Percentiles rank a stretch among this genome's conserved stretches.
Evolutionary conservation across 805 yeast genomes (phyloP).

Genomic region (Nakazawaea holstii): DNA sequence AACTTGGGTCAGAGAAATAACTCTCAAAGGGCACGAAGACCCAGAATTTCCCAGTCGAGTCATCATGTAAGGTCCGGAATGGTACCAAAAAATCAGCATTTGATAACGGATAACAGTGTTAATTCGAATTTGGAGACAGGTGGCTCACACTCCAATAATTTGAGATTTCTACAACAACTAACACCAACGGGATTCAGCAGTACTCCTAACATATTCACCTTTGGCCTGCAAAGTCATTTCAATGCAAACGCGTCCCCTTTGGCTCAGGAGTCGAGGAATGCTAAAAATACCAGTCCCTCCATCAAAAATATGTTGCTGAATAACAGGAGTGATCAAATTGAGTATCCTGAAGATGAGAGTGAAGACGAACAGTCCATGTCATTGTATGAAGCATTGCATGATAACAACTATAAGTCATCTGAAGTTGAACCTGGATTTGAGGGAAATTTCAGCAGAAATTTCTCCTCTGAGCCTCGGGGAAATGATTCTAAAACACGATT

Average conservation of each 20-base stretch:
- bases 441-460: neutral
- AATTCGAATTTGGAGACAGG: neutral
- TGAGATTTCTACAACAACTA: conserved; percentile 4
- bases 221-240: neutral
- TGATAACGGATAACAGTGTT: neutral
- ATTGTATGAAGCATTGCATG: conserved; percentile 49
- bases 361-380: conserved; percentile 73
- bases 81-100: neutral
- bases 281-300: neutral
- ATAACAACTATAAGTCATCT: conserved; percentile 17
- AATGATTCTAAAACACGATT: conserved; percentile 23
- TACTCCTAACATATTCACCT: conserved; percentile 7
- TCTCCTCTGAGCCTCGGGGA: neutral
- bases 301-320: conserved; percentile 7
- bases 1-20: conserved; percentile 6
- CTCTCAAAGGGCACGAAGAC: conserved; percentile 21
- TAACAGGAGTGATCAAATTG: conserved; percentile 13
- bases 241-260: neutral
- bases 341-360: conserved; percentile 28
- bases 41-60: conserved; percentile 11
- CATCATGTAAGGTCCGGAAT: neutral
- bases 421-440: neutral
- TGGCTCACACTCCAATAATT: neutral
- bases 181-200: conserved; percentile 1
- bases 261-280: neutral